Evolutionary conservation across 495 filamentous ascomycete genomes (phyloP).

Genomic region (Neurospora tetrasperma): DNA sequence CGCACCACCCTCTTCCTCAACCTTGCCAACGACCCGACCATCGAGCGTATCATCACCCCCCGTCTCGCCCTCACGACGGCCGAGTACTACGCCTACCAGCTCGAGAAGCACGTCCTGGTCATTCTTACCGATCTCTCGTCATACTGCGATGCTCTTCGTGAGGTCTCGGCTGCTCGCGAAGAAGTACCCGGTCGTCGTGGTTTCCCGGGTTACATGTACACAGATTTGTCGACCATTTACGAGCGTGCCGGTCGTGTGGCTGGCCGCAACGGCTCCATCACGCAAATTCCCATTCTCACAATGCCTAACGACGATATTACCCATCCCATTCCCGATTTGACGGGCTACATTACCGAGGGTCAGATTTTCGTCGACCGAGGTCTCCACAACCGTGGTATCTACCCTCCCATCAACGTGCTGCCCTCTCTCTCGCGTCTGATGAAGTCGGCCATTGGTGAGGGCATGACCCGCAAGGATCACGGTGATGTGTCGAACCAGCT

Average conservation of each 20-base stretch:
- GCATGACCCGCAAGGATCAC: slow-evolving; percentile 90
- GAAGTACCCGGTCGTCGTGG: slow-evolving; percentile 99
- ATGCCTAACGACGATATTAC: slow-evolving; percentile 99
- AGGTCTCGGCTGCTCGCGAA: slow-evolving; percentile 94
- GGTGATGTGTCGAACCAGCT: slow-evolving; percentile 98
- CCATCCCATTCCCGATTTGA: slow-evolving; percentile 97
- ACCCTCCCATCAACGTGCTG: slow-evolving; percentile 97
- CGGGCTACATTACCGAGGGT: slow-evolving; percentile 97
- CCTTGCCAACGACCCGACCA: slow-evolving; percentile 97
- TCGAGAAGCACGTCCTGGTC: slow-evolving; percentile 98
- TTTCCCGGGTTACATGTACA: slow-evolving; percentile 99
- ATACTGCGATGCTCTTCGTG: slow-evolving; percentile 97
- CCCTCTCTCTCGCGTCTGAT: slow-evolving; percentile 98
- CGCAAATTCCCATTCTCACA: slow-evolving; percentile 95
- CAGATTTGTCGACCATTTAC: slow-evolving; percentile 99
- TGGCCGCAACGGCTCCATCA: slow-evolving; percentile 96
- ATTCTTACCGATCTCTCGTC: slow-evolving; percentile 97
- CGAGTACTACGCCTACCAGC: slow-evolving; percentile 99
- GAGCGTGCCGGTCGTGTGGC: slow-evolving; percentile 97
- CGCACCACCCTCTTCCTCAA: slow-evolving; percentile 96
- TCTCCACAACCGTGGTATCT: slow-evolving; percentile 90
- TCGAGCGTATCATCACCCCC: slow-evolving; percentile 99
- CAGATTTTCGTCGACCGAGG: slow-evolving; percentile 97
- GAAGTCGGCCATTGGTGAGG: slow-evolving; percentile 98
- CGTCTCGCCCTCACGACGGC: slow-evolving; percentile 96